Evolutionary conservation across 495 filamentous ascomycete genomes (phyloP).

Genomic region (Hyaloscypha variabilis): DNA sequence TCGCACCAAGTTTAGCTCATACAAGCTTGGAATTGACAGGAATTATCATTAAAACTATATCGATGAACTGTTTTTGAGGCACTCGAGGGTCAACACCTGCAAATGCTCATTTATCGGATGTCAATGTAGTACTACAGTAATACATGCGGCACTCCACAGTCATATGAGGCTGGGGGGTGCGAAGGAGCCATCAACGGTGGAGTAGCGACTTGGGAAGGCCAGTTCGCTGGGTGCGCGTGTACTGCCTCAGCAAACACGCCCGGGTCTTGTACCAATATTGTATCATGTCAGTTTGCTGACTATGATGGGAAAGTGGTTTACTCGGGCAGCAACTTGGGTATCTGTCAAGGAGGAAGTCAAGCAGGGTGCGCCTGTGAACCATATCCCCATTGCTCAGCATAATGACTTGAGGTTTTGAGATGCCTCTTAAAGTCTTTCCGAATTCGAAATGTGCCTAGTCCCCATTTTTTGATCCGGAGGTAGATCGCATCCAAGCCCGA

Average conservation of each 20-base stretch:
- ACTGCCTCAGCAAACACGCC: slow-evolving; percentile 5
- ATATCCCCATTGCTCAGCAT: too few species aligned
- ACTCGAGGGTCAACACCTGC: slow-evolving; percentile 16
- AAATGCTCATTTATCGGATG: slow-evolving; percentile 17
- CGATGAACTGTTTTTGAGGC: slow-evolving; percentile 13
- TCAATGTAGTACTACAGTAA: slow-evolving; percentile 17
- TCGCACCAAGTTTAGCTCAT: slow-evolving; percentile 17
- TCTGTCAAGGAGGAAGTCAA: slow-evolving; percentile 8
- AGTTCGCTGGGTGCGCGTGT: slow-evolving; percentile 5
- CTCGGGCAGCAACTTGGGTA: slow-evolving; percentile 6
- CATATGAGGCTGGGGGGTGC: slow-evolving; percentile 15
- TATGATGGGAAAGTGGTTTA: slow-evolving; percentile 9
- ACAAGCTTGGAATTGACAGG: slow-evolving; percentile 21
- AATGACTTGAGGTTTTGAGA: too few species aligned
- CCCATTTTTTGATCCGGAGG: too few species aligned
- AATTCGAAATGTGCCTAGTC: too few species aligned
- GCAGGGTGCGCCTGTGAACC: slow-evolving; percentile 6
- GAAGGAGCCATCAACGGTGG: slow-evolving; percentile 15
- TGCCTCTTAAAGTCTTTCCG: too few species aligned
- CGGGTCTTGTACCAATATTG: slow-evolving; percentile 6
- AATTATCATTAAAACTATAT: slow-evolving; percentile 16
- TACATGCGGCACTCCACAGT: slow-evolving; percentile 16
- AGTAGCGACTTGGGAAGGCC: neutral
- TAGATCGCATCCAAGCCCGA: too few species aligned
- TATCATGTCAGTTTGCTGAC: slow-evolving; percentile 8